Percentiles rank a stretch among this genome's conserved stretches.
Conservation (phyloP, 139 green algal species). For the Chlorella ohadii region DNA sequence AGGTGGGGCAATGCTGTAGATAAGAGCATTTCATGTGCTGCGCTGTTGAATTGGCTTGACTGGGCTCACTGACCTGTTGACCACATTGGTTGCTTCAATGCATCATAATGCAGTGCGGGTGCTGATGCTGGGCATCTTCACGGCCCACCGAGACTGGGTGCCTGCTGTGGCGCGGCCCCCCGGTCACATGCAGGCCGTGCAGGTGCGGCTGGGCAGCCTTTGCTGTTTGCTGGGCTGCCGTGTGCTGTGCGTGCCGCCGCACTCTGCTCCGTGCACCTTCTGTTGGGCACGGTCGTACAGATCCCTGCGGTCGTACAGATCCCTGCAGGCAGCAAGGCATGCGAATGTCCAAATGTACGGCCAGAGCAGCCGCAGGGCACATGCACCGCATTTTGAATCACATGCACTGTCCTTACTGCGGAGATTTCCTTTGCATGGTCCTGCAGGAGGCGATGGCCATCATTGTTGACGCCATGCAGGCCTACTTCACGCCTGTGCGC, state of each 20-base stretch:
- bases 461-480: slow-evolving; percentile 44
- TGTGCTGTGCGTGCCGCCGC: neutral
- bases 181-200: slow-evolving; percentile 27
- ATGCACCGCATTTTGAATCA: too few species aligned
- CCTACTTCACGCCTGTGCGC: slow-evolving; percentile 57
- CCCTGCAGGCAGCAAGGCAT: too few species aligned
- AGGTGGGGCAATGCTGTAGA: slow-evolving; percentile 22
- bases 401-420: neutral
- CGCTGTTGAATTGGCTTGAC: too few species aligned
- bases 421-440: neutral
- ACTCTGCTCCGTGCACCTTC: too few species aligned
- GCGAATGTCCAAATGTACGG: neutral
- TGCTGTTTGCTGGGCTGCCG: neutral
- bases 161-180: neutral
- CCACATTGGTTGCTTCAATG: too few species aligned
- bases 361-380: too few species aligned
- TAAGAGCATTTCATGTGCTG: too few species aligned
- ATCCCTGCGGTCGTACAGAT: too few species aligned
- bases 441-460: slow-evolving; percentile 6
- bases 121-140: slow-evolving; percentile 49
- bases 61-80: too few species aligned
- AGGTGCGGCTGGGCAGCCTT: neutral
- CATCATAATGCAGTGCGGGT: slow-evolving; percentile 25
- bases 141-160: slow-evolving; percentile 58
- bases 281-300: too few species aligned